Conservation (phyloP, 2,329 filamentous ascomycete genomes). For the Claviceps arundinis region DNA sequence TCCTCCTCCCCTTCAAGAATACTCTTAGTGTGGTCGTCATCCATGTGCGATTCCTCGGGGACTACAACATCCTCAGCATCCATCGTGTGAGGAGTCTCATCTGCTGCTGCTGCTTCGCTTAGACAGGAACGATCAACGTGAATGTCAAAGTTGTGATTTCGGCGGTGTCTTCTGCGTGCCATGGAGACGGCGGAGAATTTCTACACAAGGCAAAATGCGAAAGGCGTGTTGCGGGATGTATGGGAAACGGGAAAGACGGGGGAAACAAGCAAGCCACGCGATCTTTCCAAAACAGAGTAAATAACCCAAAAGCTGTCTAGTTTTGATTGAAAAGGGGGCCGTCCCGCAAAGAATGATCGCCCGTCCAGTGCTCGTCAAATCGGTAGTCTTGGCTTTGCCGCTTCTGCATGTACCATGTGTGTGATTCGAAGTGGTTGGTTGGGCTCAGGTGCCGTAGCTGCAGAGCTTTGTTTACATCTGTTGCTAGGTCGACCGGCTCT, state of each 20-base stretch:
- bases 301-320: neutral
- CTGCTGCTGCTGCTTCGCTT: constrained; percentile 13
- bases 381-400: neutral
- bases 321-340: neutral
- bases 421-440: constrained; percentile 20
- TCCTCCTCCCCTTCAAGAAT: neutral
- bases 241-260: neutral
- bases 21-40: neutral
- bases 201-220: neutral
- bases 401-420: constrained; percentile 7
- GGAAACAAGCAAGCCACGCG: neutral
- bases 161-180: constrained; percentile 15
- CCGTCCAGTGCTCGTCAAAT: neutral
- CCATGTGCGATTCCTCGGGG: neutral
- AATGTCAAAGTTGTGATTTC: constrained; percentile 32
- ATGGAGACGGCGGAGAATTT: constrained; percentile 5
- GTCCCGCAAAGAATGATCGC: neutral
- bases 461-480: constrained; percentile 20
- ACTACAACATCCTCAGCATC: constrained; percentile 2
- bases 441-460: constrained; percentile 7
- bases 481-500: constrained; percentile 19
- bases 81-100: constrained; percentile 5
- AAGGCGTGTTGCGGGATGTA: neutral
- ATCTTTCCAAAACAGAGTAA: neutral
- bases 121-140: constrained; percentile 34